Conservation (phyloP, 2,329 filamentous ascomycete species). For the Akanthomyces lecanii region DNA sequence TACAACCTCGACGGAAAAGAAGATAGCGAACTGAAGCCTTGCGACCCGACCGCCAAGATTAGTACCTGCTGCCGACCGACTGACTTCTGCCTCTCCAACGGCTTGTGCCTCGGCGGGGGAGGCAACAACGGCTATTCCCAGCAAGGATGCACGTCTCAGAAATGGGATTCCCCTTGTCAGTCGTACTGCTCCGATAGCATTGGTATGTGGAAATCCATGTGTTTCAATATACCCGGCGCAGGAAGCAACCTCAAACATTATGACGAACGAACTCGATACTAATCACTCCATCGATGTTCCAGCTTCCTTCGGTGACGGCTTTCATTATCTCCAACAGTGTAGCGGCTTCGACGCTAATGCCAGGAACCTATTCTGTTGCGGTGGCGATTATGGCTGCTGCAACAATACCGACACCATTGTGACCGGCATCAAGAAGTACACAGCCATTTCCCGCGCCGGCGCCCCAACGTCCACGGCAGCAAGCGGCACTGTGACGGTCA, state of each 20-base stretch:
- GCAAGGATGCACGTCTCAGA: conserved; percentile 1
- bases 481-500: neutral
- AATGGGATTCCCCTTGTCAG: conserved; percentile 10
- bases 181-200: conserved; percentile 8
- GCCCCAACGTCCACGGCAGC: neutral
- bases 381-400: conserved; percentile 11
- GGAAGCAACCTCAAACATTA: neutral
- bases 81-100: conserved; percentile 13
- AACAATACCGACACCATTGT: neutral
- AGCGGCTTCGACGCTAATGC: conserved; percentile 6
- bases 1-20: neutral
- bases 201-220: neutral
- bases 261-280: neutral
- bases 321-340: conserved; percentile 6
- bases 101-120: conserved; percentile 7
- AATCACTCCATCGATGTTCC: neutral
- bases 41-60: conserved; percentile 12
- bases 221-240: neutral
- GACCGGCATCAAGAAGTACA: neutral
- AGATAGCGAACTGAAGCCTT: conserved; percentile 6
- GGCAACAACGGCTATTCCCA: conserved; percentile 7
- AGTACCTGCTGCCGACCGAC: conserved; percentile 7
- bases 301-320: conserved; percentile 4
- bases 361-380: conserved; percentile 10
- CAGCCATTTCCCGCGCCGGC: conserved; percentile 3